Evolutionary conservation across 768 basidiomycete species (phyloP), one percentile per base, ranked within the genome.

Genomic region (Russula ochroleuca): DNA sequence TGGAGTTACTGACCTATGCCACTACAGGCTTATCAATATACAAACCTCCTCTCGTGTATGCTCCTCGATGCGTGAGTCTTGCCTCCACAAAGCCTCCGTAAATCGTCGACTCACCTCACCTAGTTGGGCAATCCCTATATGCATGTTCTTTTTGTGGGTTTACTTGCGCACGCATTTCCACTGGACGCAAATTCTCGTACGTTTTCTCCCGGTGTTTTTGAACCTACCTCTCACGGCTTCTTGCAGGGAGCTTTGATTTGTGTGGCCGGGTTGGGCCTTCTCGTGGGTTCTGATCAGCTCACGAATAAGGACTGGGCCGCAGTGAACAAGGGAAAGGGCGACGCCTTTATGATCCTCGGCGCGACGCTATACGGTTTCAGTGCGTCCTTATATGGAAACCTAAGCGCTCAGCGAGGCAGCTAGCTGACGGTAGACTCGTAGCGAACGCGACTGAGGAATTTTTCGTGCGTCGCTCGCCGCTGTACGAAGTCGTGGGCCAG

Each of bases 381-480:
- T 92, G 70, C 64, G 86, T 82, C 21, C 43, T 49, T 28, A 2
- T 28, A 28, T n/a, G n/a, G n/a, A 40, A 35, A 17, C 48, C 7
- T 52, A 4, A 14, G 4, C 37, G 0, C 5, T 21, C 31, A 17
- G 37, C 2, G 1, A 21, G 37, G 47, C 2, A 21, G 37, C 41
- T 5, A 25, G 49, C 49, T 61, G 21, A 65, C 38, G 5, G 17
- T 7, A 4, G 28, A 13, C 28, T 28, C 25, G 35, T 66, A 92
- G 91, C 89, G 25, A 94, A 94, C 67, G 90, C 92, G 33, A 91
- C 90, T 0, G 92, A 94, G 72, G 92, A 94, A 71, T 90, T 89
- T 73, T 84, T 94, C 63, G 92, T 94, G 35, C 82, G 92, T 63
- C 83, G 76, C 68, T 79, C 85, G 14, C 92, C 92, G 6, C 76